Conservation (phyloP, 352 stramenopile genomes). For the Phytophthora pinifolia region DNA sequence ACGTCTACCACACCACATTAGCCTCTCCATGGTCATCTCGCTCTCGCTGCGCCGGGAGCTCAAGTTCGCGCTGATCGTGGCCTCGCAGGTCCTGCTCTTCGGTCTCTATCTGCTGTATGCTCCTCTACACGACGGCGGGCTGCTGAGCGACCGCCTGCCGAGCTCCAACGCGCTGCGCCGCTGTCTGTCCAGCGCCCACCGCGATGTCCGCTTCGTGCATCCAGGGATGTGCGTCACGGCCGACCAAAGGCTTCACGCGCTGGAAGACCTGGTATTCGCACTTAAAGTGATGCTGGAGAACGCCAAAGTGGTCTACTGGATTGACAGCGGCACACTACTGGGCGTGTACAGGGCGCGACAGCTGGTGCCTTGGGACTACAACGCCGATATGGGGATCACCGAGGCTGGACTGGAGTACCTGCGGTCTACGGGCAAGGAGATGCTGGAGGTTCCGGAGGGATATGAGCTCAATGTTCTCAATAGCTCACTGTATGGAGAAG, state of each 20-base stretch:
- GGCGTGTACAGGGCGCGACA: slow-evolving; percentile 46
- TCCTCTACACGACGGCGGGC: slow-evolving; percentile 12
- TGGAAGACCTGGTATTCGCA: slow-evolving; percentile 44
- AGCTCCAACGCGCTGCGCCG: slow-evolving; percentile 31
- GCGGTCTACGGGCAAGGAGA: slow-evolving; percentile 15
- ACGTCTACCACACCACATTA: too few species aligned
- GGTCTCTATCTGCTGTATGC: slow-evolving; percentile 40
- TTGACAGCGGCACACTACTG: slow-evolving; percentile 57
- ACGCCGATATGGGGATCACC: slow-evolving; percentile 47
- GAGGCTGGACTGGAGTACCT: slow-evolving; percentile 23
- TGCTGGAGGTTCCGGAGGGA: slow-evolving; percentile 29
- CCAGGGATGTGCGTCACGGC: slow-evolving; percentile 35
- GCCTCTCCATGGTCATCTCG: neutral
- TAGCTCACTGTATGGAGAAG: slow-evolving; percentile 36
- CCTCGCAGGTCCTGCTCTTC: slow-evolving; percentile 38
- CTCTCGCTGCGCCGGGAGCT: slow-evolving; percentile 11
- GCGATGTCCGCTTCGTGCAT: slow-evolving; percentile 40
- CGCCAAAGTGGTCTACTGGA: slow-evolving; percentile 44
- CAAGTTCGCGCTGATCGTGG: slow-evolving; percentile 37
- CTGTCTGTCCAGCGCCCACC: slow-evolving; percentile 38
- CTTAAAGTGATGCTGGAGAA: slow-evolving; percentile 40
- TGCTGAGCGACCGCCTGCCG: slow-evolving; percentile 15
- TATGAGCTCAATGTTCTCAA: slow-evolving; percentile 50
- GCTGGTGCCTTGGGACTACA: slow-evolving; percentile 53
- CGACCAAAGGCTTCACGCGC: slow-evolving; percentile 30